Percentiles rank a stretch among this genome's conserved stretches.
Evolutionary conservation across 2,329 filamentous ascomycete species (phyloP).

Genomic region (Talaromyces sp.): DNA sequence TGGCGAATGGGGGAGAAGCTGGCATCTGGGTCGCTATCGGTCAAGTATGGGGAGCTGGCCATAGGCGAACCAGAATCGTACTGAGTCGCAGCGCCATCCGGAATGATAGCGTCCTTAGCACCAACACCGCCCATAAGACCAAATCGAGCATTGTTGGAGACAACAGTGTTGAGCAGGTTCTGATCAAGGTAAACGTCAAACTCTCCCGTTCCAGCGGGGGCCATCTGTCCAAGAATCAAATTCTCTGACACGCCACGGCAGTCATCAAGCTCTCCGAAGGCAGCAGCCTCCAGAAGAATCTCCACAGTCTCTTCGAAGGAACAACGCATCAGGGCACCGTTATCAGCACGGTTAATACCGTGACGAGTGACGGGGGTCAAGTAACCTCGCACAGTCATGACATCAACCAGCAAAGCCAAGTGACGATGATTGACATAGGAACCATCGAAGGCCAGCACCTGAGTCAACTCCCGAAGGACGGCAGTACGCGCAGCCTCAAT

Average conservation of each 20-base stretch:
- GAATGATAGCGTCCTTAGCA: slow-evolving; percentile 70
- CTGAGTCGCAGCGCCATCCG: slow-evolving; percentile 84
- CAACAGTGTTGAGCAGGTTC: slow-evolving; percentile 92
- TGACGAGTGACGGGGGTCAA: slow-evolving; percentile 97
- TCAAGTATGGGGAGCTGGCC: slow-evolving; percentile 62
- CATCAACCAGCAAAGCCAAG: slow-evolving; percentile 89
- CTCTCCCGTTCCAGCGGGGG: slow-evolving; percentile 94
- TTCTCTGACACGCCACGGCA: slow-evolving; percentile 98
- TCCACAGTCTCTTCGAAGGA: slow-evolving; percentile 99
- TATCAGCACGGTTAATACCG: slow-evolving; percentile 97
- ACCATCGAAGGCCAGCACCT: slow-evolving; percentile 96
- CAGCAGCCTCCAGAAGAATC: slow-evolving; percentile 93
- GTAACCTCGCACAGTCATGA: slow-evolving; percentile 94
- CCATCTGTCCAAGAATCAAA: slow-evolving; percentile 95
- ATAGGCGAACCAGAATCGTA: slow-evolving; percentile 76
- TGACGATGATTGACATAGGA: slow-evolving; percentile 99
- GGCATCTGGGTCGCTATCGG: slow-evolving; percentile 65
- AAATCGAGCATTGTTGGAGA: slow-evolving; percentile 86
- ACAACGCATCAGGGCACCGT: slow-evolving; percentile 97
- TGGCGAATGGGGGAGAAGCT: slow-evolving; percentile 75
- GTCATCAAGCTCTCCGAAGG: slow-evolving; percentile 92
- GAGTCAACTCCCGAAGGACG: slow-evolving; percentile 82
- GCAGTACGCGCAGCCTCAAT: slow-evolving; percentile 92
- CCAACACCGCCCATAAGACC: slow-evolving; percentile 77
- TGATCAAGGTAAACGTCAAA: slow-evolving; percentile 93